Evolutionary conservation across 2,329 filamentous ascomycete species (phyloP).

Genomic region (Aciculosporium take): DNA sequence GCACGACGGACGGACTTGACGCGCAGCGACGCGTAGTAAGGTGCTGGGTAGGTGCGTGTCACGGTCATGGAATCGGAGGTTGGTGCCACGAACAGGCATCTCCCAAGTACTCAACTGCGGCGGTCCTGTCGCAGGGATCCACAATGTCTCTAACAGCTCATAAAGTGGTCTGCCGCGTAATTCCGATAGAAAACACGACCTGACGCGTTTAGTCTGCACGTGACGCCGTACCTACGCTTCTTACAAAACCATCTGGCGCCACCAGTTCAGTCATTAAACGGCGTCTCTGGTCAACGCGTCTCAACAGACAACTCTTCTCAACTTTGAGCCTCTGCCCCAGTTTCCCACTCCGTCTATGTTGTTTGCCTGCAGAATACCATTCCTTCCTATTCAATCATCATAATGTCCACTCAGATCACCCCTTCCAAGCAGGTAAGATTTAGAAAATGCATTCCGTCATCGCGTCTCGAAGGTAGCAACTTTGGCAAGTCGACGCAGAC

Average conservation of each 20-base stretch:
- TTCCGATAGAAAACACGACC: conserved; percentile 15
- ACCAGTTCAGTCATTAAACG: conserved; percentile 11
- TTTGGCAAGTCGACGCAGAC: conserved; percentile 5
- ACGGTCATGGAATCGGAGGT: conserved; percentile 6
- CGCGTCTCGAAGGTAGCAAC: background rate
- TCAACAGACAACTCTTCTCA: conserved; percentile 10
- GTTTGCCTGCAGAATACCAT: conserved; percentile 8
- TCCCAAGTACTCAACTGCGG: conserved; percentile 5
- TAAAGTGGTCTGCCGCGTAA: conserved; percentile 12
- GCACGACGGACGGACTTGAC: conserved; percentile 11
- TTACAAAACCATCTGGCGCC: conserved; percentile 26
- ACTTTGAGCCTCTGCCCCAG: conserved; percentile 11
- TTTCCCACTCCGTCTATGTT: conserved; percentile 9
- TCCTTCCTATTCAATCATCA: conserved; percentile 9
- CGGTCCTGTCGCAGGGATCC: background rate
- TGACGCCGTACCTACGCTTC: conserved; percentile 20
- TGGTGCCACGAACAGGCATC: conserved; percentile 6
- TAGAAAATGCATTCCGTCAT: conserved; percentile 5
- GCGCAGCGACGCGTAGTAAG: conserved; percentile 8
- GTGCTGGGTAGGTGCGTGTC: too few relatives aligned
- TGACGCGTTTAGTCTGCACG: conserved; percentile 23
- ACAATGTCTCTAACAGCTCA: conserved; percentile 5
- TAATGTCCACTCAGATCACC: conserved; percentile 64
- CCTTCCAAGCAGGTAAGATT: conserved; percentile 44
- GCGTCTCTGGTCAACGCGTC: conserved; percentile 17